Evolutionary conservation across 176 grass and related monocot genomes (phyloP).

Genomic region (Zoysia japonica): DNA sequence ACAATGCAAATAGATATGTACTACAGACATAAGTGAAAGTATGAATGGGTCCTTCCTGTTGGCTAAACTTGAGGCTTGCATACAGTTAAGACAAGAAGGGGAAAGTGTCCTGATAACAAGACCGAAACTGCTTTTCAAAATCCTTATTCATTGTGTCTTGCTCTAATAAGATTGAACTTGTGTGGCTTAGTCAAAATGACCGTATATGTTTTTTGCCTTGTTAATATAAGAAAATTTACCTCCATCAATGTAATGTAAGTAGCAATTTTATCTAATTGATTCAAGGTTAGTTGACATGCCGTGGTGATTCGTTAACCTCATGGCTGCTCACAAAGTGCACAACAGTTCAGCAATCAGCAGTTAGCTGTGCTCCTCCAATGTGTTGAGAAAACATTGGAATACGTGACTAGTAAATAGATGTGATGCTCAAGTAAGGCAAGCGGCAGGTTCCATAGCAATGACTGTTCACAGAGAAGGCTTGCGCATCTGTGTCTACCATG

Average conservation of each 20-base stretch:
- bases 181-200: not conserved
- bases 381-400: not conserved
- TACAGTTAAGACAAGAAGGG: not conserved
- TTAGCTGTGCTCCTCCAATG: not conserved
- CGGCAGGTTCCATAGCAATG: not conserved
- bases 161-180: not conserved
- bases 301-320: not conserved
- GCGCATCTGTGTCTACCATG: not conserved
- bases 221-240: not conserved
- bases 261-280: not conserved
- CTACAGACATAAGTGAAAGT: constrained; percentile 22
- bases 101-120: not conserved
- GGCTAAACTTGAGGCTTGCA: not conserved
- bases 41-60: constrained; percentile 1
- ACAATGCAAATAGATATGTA: constrained; percentile 24
- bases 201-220: not conserved
- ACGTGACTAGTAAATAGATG: not conserved
- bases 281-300: not conserved
- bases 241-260: not conserved
- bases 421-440: not conserved
- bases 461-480: not conserved
- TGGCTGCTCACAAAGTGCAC: not conserved
- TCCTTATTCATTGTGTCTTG: not conserved
- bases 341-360: not conserved
- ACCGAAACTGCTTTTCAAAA: not conserved